Evolutionary conservation across 805 yeast species (phyloP), one percentile per base, ranked within the genome.

Genomic region (Wickerhamiella nectarea): DNA sequence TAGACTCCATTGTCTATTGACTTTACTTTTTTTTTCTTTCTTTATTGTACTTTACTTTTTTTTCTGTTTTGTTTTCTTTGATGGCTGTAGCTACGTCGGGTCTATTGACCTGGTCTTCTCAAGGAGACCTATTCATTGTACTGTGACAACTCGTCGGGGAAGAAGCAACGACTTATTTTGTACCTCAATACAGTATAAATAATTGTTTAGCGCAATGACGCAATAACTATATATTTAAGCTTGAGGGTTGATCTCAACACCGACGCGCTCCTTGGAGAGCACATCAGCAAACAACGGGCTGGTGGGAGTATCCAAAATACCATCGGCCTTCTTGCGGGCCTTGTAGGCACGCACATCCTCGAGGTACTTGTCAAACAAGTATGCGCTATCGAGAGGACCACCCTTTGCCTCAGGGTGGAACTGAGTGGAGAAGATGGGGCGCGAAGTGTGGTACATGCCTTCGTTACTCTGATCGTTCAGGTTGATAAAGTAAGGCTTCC

Each of bases 331-430:
- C 55, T 64, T 64, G 43, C 62, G 57, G 42, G 59, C 60, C 58
- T 69, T 72, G 70, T 74, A 85, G 38, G 64, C 65, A 38, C 67
- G 70, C 50, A 91, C 78, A 56, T 79, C 70, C 31, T 68, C 73
- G 55, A 91, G 77, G 66, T 83, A 91, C 63, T 78, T 84, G 69
- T 91, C 97, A 55, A 91, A 91, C 63, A 91, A 69, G 66, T 76
- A 84, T 2, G 85, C 74, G 11, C 95, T 82, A 64, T 91, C 99
- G 56, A 81, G 72, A 47, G 99, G 99, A 54, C 99, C 99, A 56
- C 98, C 97, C 68, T 86, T 89, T 46, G 98, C 97, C 66, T 91
- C 99, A 39, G 99, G 99, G 63, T 91, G 99, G 74, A 91, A 91
- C 65, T 91, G 98, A 2, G 95, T 85, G 31, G 95, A 84, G 67